A percentile compares a stretch with the other conserved stretches of the same genome.
phyloP scores from a whole-genome alignment of 768 basidiomycete species.

The Boletus insuetus region DNA sequence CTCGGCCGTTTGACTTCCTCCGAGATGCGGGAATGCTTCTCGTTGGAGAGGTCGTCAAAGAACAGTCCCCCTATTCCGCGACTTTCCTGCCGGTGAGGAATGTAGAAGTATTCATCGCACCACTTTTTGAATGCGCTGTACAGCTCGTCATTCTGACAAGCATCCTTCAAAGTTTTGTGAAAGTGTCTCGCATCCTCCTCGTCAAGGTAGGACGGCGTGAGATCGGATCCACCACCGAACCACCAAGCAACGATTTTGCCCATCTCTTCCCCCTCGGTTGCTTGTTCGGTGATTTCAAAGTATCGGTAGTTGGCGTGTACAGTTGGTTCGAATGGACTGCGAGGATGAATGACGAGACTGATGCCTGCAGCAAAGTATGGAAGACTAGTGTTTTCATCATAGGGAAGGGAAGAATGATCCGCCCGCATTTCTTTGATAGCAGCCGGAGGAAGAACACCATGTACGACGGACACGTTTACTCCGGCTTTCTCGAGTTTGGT shows the following conservation, averaged over 20 bases:
- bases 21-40: conserved; percentile 60
- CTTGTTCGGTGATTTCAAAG: conserved; percentile 80
- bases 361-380: conserved; percentile 95
- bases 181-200: conserved; percentile 86
- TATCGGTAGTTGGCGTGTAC: conserved; percentile 97
- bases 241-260: conserved; percentile 85
- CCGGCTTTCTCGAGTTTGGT: conserved; percentile 91
- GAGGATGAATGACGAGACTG: conserved; percentile 90
- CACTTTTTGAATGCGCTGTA: conserved; percentile 86
- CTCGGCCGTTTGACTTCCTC: conserved; percentile 46
- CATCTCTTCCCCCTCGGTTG: conserved; percentile 32
- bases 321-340: conserved; percentile 91
- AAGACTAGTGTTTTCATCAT: conserved; percentile 56
- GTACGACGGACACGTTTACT: conserved; percentile 90
- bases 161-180: conserved; percentile 71
- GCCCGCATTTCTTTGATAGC: conserved; percentile 95
- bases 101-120: conserved; percentile 98
- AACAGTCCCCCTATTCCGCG: conserved; percentile 94
- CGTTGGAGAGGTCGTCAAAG: conserved; percentile 86
- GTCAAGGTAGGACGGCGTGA: conserved; percentile 92
- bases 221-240: conserved; percentile 96
- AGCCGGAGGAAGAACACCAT: conserved; percentile 81
- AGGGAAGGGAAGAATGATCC: conserved; percentile 77
- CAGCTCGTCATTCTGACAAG: conserved; percentile 71
- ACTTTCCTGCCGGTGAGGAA: conserved; percentile 81